A percentile compares a stretch with the other conserved stretches of the same genome.
phyloP scores from a whole-genome alignment of 2,329 filamentous ascomycete genomes.

The Lachnum nothofagi region DNA sequence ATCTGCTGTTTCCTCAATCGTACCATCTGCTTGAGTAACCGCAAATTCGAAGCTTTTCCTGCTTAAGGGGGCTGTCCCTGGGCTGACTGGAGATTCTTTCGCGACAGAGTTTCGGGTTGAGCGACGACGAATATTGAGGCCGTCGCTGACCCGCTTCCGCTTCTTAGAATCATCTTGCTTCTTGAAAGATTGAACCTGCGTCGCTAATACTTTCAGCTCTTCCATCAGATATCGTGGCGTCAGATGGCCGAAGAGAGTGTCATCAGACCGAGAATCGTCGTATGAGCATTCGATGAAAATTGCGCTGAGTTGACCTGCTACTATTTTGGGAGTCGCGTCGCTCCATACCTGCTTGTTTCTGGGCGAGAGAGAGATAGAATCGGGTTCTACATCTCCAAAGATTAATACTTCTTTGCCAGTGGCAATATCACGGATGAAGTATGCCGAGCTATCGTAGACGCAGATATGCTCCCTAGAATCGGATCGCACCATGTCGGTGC shows the following conservation, averaged over 20 bases:
- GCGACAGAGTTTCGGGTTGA: constrained; percentile 7
- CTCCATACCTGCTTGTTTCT: constrained; percentile 81
- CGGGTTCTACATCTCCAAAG: constrained; percentile 93
- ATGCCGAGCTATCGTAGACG: constrained; percentile 84
- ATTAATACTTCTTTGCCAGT: constrained; percentile 77
- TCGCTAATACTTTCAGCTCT: constrained; percentile 69
- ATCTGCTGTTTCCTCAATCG: background rate
- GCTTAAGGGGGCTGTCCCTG: background rate
- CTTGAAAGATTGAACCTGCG: constrained; percentile 22
- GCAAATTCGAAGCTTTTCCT: background rate
- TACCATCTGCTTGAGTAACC: background rate
- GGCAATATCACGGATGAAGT: constrained; percentile 75
- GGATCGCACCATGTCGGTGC: background rate
- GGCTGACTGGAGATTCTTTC: constrained; percentile 2
- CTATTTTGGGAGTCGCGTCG: constrained; percentile 82
- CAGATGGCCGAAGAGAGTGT: constrained; percentile 81
- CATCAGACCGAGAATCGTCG: constrained; percentile 71
- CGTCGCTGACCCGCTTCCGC: constrained; percentile 52
- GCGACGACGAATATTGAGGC: constrained; percentile 28
- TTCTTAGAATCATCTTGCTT: constrained; percentile 47
- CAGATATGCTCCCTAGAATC: constrained; percentile 39
- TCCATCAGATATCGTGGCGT: constrained; percentile 76
- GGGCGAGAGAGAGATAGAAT: constrained; percentile 74
- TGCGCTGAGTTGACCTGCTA: constrained; percentile 62
- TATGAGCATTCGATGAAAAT: constrained; percentile 97